Base-by-base conservation (phyloP, 768 basidiomycete species). In the Russula griseocarnosa region DNA sequence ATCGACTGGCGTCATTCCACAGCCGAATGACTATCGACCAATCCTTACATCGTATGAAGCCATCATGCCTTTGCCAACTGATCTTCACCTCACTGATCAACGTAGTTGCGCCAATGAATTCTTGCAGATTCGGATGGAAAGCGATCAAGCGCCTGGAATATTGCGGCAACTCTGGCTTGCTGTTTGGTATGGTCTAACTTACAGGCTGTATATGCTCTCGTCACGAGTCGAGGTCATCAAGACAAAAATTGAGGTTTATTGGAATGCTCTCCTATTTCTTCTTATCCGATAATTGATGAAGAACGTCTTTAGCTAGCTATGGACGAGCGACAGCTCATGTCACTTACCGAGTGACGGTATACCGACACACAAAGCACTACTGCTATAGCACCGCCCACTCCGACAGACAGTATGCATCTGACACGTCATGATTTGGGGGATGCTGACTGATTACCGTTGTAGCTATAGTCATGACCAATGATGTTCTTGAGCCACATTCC, bases 141-240 rank as follows among this genome's bases (percentile, higher is more conserved):
- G 60, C 34, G 30, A 61, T 28, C 60, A 32, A 13, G 34, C 53
- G 26, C 60, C 32, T 3, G 32, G 53, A 20, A 11, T 28, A 3
- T 30, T 53, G n/a, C 53, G 34, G 18, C 53, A 61, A 61, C 18
- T 61, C 11, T 20, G 32, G 32, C 60, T 55, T 30, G 53, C 60
- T 10, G 5, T 36, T 46, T 14, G 60, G n/a, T 26, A 32, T 13
- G 60, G 60, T 20, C 53, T 46, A 8, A 55, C 60, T 3, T 54
- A 22, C 32, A 53, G 32, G n/a, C 30, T 61, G 8, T 47, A 32
- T 46, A 5, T 20, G 20, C 42, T 55, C 13, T 40, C 34, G n/a
- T 61, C 44, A 22, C 60, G 24, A 10, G 22, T 61, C 26, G n/a
- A 32, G 13, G 16, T 6, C n/a, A 26, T 54, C 40, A 44, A 24